Percentiles rank a stretch among this genome's conserved stretches.
Evolutionary conservation across 106 monocot species (phyloP).

Genomic region (Posidonia australis): DNA sequence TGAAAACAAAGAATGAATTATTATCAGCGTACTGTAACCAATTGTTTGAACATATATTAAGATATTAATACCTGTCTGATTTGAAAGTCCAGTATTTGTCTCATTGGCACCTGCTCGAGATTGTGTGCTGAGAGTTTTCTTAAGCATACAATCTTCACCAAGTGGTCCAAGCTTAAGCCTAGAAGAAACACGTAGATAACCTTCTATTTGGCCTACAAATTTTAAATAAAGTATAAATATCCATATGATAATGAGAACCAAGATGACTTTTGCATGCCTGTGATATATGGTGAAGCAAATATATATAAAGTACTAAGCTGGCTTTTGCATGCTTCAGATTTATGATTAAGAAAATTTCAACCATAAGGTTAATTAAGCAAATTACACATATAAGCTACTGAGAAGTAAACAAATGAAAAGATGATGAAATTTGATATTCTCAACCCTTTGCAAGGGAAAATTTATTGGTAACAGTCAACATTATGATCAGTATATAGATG

Average conservation of each 20-base stretch:
- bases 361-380: background rate
- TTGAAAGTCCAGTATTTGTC: background rate
- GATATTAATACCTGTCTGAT: conserved; percentile 8
- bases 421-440: background rate
- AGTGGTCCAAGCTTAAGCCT: conserved; percentile 78
- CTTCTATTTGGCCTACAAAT: conserved; percentile 57
- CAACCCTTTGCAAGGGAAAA: no score
- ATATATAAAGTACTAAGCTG: background rate
- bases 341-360: background rate
- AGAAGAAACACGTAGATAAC: conserved; percentile 44
- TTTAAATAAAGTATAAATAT: background rate
- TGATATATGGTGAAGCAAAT: background rate
- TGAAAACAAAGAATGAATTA: background rate
- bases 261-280: background rate
- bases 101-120: background rate
- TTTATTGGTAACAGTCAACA: background rate
- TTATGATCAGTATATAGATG: background rate
- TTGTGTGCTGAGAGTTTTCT: background rate
- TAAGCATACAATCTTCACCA: conserved; percentile 36
- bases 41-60: background rate
- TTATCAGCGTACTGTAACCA: background rate
- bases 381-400: background rate
- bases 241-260: background rate
- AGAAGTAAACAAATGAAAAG: background rate
- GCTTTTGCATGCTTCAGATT: background rate